phyloP scores from a whole-genome alignment of 176 grass and related monocot genomes.

The Oropetium thomaeum region DNA sequence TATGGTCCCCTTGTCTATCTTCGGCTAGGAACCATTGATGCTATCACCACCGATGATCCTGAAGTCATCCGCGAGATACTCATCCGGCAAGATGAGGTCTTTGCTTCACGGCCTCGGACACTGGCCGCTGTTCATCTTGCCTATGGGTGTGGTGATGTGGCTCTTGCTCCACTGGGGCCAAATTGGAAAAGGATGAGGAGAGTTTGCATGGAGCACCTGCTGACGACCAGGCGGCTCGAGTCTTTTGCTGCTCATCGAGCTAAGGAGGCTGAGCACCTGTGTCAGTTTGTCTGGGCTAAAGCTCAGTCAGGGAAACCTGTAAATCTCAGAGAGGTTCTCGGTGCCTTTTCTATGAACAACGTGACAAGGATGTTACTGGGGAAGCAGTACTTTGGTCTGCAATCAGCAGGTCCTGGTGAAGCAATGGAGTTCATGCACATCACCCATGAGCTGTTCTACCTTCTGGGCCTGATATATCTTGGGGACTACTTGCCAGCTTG shows the following conservation, averaged over 20 bases:
- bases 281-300: conserved; percentile 59
- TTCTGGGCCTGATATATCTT: conserved; percentile 81
- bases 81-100: conserved; percentile 76
- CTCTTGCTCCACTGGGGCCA: conserved; percentile 69
- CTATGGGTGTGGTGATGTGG: conserved; percentile 73
- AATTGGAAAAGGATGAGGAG: conserved; percentile 88
- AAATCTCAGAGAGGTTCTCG: conserved; percentile 76
- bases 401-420: conserved; percentile 62
- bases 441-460: conserved; percentile 78
- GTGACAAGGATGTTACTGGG: conserved; percentile 93
- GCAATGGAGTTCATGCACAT: conserved; percentile 90
- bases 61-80: conserved; percentile 92
- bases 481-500: conserved; percentile 88
- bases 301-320: conserved; percentile 42
- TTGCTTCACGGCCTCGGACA: conserved; percentile 80
- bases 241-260: conserved; percentile 68
- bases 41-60: conserved; percentile 84
- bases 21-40: conserved; percentile 73
- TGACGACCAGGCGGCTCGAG: conserved; percentile 70
- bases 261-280: conserved; percentile 61
- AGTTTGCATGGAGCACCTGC: conserved; percentile 86
- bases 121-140: conserved; percentile 71
- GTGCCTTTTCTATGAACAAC: conserved; percentile 90
- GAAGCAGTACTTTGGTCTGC: conserved; percentile 83
- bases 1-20: conserved; percentile 90